phyloP scores from a whole-genome alignment of 2,329 filamentous ascomycete species.

The Purpureocillium takamizusanense region DNA sequence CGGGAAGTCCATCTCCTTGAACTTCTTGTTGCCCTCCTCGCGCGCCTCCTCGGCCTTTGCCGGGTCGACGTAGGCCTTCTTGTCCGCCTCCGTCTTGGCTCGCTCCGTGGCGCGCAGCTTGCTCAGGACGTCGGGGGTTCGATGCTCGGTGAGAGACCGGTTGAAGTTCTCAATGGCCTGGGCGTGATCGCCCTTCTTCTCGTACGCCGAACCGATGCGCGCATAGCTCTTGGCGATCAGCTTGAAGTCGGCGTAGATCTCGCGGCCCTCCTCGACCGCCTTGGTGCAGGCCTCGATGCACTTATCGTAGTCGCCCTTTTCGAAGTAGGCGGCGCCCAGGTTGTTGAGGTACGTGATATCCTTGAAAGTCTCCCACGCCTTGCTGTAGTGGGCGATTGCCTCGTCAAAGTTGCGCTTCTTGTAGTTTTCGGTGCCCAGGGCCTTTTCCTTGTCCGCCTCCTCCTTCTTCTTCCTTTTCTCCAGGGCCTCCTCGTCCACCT shows the following conservation, averaged over 20 bases:
- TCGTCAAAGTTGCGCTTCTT: conserved; percentile 97
- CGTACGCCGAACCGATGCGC: conserved; percentile 87
- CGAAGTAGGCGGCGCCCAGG: conserved; percentile 84
- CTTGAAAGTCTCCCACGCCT: conserved; percentile 91
- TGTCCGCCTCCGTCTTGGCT: conserved; percentile 66
- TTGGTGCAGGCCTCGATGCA: conserved; percentile 80
- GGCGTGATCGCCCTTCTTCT: conserved; percentile 73
- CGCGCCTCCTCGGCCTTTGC: conserved; percentile 91
- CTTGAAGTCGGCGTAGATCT: conserved; percentile 94
- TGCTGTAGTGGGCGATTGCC: conserved; percentile 87
- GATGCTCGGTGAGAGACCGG: conserved; percentile 90
- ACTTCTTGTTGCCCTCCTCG: conserved; percentile 89
- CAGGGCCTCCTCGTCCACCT: conserved; percentile 71
- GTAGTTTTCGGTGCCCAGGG: conserved; percentile 85
- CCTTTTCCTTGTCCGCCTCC: conserved; percentile 90
- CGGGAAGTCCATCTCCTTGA: conserved; percentile 95
- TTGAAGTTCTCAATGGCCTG: conserved; percentile 85
- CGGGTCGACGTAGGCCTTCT: conserved; percentile 77
- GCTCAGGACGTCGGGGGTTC: conserved; percentile 83
- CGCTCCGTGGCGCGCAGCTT: conserved; percentile 92
- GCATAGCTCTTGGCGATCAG: conserved; percentile 96
- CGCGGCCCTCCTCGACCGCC: conserved; percentile 82
- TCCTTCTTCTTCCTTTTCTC: conserved; percentile 87
- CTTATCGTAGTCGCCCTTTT: conserved; percentile 89
- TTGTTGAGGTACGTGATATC: conserved; percentile 98